Conservation (phyloP, 495 filamentous ascomycete genomes). For the Articulospora tetracladia region DNA sequence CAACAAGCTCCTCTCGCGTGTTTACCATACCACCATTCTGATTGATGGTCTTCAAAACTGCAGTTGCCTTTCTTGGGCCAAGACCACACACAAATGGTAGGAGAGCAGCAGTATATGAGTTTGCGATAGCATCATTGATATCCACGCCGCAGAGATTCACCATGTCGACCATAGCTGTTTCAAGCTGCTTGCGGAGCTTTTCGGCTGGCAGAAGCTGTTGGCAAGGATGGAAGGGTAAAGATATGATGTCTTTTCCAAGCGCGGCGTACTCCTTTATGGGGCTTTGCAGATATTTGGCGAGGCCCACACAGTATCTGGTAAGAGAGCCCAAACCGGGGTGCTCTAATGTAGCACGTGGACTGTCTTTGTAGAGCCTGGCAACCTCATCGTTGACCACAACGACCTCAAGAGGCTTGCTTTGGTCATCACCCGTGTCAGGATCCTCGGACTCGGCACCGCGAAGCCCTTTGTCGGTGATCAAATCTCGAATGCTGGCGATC, state of each 20-base stretch:
- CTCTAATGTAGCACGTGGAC: slow-evolving; percentile 72
- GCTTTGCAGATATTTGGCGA: slow-evolving; percentile 88
- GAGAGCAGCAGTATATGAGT: slow-evolving; percentile 76
- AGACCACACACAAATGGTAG: slow-evolving; percentile 90
- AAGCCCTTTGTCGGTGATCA: slow-evolving; percentile 72
- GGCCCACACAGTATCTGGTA: slow-evolving; percentile 80
- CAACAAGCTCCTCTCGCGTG: slow-evolving; percentile 80
- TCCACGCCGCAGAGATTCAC: slow-evolving; percentile 95
- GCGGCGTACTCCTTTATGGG: slow-evolving; percentile 95
- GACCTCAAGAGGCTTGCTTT: slow-evolving; percentile 74
- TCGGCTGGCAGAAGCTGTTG: slow-evolving; percentile 86
- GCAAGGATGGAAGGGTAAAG: slow-evolving; percentile 81
- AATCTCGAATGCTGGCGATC: slow-evolving; percentile 68
- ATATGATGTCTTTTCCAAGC: slow-evolving; percentile 80
- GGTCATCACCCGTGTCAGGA: slow-evolving; percentile 55
- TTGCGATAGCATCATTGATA: slow-evolving; percentile 82
- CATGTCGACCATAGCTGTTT: slow-evolving; percentile 95
- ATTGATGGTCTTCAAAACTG: slow-evolving; percentile 86
- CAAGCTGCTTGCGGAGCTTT: slow-evolving; percentile 77
- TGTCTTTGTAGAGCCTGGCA: slow-evolving; percentile 88
- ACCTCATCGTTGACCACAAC: slow-evolving; percentile 95
- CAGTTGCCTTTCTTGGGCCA: slow-evolving; percentile 85
- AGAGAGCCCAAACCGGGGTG: slow-evolving; percentile 73
- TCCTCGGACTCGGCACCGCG: slow-evolving; percentile 70
- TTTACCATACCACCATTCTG: slow-evolving; percentile 79